Evolutionary conservation across 2,329 filamentous ascomycete species (phyloP).

Genomic region (Apiospora saccharicola): DNA sequence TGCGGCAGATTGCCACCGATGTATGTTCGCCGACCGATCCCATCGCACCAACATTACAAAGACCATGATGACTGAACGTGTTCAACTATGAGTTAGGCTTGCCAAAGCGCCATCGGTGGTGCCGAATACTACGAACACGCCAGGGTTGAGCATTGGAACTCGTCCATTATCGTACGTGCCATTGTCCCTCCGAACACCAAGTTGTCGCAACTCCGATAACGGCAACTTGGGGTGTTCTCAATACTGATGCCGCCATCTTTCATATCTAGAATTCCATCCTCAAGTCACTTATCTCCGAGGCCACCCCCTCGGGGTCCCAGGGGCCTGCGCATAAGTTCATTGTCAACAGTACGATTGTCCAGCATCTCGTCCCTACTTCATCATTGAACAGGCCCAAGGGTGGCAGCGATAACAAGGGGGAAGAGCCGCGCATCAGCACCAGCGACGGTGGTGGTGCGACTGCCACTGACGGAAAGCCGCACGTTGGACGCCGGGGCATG

Average conservation of each 20-base stretch:
- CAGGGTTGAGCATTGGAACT: constrained; percentile 89
- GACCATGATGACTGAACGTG: background rate
- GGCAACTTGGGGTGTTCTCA: background rate
- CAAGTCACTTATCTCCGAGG: constrained; percentile 78
- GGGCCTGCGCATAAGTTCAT: constrained; percentile 86
- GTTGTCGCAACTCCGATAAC: constrained; percentile 3
- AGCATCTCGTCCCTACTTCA: constrained; percentile 80
- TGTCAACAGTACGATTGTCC: constrained; percentile 97
- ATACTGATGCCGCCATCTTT: background rate
- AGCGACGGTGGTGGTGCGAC: constrained; percentile 60
- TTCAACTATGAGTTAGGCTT: constrained; percentile 66
- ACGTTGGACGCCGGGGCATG: constrained; percentile 87
- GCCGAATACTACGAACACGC: constrained; percentile 86
- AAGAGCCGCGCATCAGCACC: constrained; percentile 62
- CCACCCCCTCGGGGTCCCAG: constrained; percentile 62
- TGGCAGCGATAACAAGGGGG: constrained; percentile 54
- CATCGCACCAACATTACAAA: background rate
- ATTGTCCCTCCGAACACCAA: constrained; percentile 23
- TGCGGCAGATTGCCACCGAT: constrained; percentile 86
- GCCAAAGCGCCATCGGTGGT: constrained; percentile 76
- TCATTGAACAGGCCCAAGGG: constrained; percentile 67
- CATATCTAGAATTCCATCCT: constrained; percentile 73
- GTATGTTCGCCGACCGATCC: constrained; percentile 56
- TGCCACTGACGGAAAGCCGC: constrained; percentile 70
- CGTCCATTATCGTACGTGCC: constrained; percentile 81